Conservation (phyloP, 306 rosid genomes). For the Ammopiptanthus mongolicus region DNA sequence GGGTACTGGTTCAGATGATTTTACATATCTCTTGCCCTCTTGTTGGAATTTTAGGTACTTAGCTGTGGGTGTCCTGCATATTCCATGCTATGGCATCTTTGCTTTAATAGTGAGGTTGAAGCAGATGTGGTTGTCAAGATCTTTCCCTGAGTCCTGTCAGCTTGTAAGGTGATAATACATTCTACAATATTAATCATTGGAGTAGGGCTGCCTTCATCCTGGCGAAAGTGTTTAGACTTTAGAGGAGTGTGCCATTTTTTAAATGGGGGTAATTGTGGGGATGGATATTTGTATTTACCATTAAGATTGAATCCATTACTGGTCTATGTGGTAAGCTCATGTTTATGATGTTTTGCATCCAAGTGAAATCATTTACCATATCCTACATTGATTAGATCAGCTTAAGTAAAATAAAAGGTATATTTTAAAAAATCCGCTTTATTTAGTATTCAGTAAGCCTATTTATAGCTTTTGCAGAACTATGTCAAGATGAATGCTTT, state of each 20-base stretch:
- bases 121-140: slow-evolving; percentile 39
- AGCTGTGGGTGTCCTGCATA: slow-evolving; percentile 58
- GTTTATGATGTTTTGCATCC: not conserved
- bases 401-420: not conserved
- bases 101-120: slow-evolving; percentile 60
- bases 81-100: slow-evolving; percentile 66
- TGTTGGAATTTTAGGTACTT: slow-evolving; percentile 56
- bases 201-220: not conserved
- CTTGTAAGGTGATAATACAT: slow-evolving; percentile 31
- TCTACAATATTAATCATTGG: not conserved
- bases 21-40: not conserved
- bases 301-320: not conserved
- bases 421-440: not conserved
- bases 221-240: not conserved
- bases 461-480: too few relatives aligned
- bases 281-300: not conserved
- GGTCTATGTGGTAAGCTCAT: not conserved
- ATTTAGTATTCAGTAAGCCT: not conserved
- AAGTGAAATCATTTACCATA: not conserved
- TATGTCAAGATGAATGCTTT: not conserved
- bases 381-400: not conserved
- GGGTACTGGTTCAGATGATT: not conserved
- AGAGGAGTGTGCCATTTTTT: not conserved
- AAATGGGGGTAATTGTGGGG: not conserved
- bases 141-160: slow-evolving; percentile 46